phyloP scores from a whole-genome alignment of 108 stramenopile genomes.

The Parietichytrium sp. region DNA sequence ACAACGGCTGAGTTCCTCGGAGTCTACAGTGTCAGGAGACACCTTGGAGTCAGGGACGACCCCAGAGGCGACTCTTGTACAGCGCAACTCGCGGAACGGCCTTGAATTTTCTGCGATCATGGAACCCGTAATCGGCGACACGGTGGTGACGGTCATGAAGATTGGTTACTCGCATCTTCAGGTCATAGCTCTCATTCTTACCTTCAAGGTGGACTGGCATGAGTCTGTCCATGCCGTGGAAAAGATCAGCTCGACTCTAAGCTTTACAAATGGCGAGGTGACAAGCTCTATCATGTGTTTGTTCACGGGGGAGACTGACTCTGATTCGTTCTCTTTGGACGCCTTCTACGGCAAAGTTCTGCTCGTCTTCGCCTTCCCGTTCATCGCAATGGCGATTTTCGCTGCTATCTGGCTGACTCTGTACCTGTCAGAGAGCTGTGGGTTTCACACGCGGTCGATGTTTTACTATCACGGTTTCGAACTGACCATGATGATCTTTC shows the following conservation, averaged over 20 bases:
- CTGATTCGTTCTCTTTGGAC: background rate
- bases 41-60: too few relatives aligned
- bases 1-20: too few relatives aligned
- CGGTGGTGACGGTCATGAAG: slow-evolving; percentile 34
- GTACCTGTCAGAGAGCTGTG: background rate
- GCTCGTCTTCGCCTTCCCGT: background rate
- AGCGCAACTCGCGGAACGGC: background rate
- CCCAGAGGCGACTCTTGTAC: too few relatives aligned
- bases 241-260: background rate
- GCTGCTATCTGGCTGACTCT: background rate
- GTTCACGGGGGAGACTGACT: background rate
- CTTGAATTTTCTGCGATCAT: background rate
- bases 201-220: slow-evolving; percentile 14
- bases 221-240: background rate
- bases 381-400: background rate
- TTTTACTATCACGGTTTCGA: background rate
- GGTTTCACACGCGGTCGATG: background rate
- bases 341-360: slow-evolving; percentile 14
- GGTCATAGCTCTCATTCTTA: background rate
- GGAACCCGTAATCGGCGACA: background rate
- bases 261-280: background rate
- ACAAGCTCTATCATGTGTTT: background rate
- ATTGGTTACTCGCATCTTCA: slow-evolving; percentile 29
- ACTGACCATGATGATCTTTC: background rate
- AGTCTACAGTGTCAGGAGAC: too few relatives aligned